Conservation (phyloP, 2,329 filamentous ascomycete species). For the Trichoderma breve region DNA sequence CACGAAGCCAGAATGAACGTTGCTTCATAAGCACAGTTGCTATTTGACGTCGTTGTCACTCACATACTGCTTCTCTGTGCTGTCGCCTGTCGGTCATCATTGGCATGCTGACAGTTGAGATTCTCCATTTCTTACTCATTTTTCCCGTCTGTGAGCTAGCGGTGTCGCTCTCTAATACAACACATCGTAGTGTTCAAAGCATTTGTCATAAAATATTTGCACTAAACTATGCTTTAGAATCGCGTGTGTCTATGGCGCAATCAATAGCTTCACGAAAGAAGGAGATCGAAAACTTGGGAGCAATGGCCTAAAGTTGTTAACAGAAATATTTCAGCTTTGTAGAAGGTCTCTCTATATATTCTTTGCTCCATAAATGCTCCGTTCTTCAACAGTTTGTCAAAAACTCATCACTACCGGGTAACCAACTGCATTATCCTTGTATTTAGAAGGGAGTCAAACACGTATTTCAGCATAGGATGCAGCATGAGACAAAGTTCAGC, state of each 20-base stretch:
- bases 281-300: background rate
- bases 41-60: background rate
- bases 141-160: background rate
- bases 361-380: background rate
- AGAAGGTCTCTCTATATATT: background rate
- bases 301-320: background rate
- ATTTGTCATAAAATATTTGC: background rate
- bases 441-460: background rate
- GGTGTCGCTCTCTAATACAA: background rate
- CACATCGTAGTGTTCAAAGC: background rate
- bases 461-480: background rate
- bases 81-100: background rate
- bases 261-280: background rate
- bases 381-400: accelerated
- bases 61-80: background rate
- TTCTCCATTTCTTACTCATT: background rate
- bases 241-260: background rate
- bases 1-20: background rate
- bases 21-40: background rate
- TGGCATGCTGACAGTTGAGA: background rate
- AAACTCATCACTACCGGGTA: background rate
- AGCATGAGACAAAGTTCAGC: background rate
- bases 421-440: background rate
- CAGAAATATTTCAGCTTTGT: background rate
- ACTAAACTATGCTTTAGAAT: background rate